Percentiles rank a stretch among this genome's conserved stretches.
Evolutionary conservation across 2,329 filamentous ascomycete species (phyloP).

Genomic region (Coniosporium uncinatum): DNA sequence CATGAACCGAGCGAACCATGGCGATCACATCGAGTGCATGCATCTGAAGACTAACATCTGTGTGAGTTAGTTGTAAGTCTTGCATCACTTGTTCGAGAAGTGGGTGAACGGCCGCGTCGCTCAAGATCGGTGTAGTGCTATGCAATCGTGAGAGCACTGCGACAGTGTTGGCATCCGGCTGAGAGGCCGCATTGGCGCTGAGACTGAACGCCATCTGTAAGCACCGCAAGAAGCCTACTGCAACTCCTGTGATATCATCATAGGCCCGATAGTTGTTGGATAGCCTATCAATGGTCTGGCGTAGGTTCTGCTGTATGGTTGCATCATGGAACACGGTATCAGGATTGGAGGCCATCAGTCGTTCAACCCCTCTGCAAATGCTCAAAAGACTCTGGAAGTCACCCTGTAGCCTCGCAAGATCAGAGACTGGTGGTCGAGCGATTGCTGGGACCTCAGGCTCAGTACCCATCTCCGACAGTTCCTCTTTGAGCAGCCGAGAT

Average conservation of each 20-base stretch:
- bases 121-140: no score
- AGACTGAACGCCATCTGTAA: slow-evolving; percentile 55
- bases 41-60: background rate
- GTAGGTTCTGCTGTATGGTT: background rate
- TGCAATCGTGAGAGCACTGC: no score
- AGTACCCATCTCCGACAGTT: slow-evolving; percentile 58
- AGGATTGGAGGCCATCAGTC: no score
- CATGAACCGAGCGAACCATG: no score
- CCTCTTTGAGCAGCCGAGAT: slow-evolving; percentile 53
- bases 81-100: background rate
- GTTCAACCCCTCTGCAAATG: no score
- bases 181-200: slow-evolving; percentile 8
- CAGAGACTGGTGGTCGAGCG: slow-evolving; percentile 63
- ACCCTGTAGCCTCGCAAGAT: slow-evolving; percentile 51
- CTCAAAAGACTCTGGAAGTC: background rate
- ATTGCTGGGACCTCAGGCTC: slow-evolving; percentile 63
- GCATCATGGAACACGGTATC: no score
- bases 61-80: background rate
- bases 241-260: slow-evolving; percentile 76
- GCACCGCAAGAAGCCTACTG: slow-evolving; percentile 74
- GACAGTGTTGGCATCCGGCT: slow-evolving; percentile 23
- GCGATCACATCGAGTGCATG: background rate
- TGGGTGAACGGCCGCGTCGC: no score
- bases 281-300: slow-evolving; percentile 35
- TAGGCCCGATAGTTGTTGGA: slow-evolving; percentile 69